Evolutionary conservation across 495 filamentous ascomycete species (phyloP).

Genomic region (Penicillium tannophilum): DNA sequence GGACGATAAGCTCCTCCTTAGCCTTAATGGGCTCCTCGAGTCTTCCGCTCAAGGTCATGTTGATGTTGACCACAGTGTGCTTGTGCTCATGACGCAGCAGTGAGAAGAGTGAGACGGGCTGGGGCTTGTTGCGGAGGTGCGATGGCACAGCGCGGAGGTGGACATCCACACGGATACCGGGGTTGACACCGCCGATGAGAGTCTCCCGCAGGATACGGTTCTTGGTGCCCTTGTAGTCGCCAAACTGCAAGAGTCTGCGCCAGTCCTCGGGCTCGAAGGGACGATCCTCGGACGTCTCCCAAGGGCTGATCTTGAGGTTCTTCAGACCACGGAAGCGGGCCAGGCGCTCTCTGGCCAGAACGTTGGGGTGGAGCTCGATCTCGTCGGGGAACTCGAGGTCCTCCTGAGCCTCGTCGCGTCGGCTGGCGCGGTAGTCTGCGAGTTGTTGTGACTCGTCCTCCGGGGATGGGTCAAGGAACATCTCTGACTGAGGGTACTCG

Average conservation of each 20-base stretch:
- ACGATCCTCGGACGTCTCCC: slow-evolving; percentile 85
- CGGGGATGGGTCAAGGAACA: slow-evolving; percentile 83
- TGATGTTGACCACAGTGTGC: slow-evolving; percentile 81
- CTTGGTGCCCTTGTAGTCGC: slow-evolving; percentile 79
- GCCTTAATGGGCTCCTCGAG: slow-evolving; percentile 74
- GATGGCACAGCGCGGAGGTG: slow-evolving; percentile 74
- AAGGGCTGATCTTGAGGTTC: slow-evolving; percentile 78
- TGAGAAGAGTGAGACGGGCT: slow-evolving; percentile 73
- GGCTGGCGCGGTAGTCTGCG: slow-evolving; percentile 73
- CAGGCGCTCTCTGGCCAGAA: slow-evolving; percentile 81
- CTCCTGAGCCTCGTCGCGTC: slow-evolving; percentile 77
- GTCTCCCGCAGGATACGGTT: slow-evolving; percentile 76
- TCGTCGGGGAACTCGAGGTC: slow-evolving; percentile 97
- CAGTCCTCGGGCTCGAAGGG: slow-evolving; percentile 87
- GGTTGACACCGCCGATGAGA: slow-evolving; percentile 77
- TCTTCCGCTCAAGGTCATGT: slow-evolving; percentile 76
- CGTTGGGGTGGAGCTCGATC: slow-evolving; percentile 89
- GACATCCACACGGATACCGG: slow-evolving; percentile 79
- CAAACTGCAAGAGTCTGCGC: slow-evolving; percentile 77
- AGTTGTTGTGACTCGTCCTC: slow-evolving; percentile 83
- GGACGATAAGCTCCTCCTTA: slow-evolving; percentile 86
- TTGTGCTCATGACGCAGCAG: slow-evolving; percentile 95
- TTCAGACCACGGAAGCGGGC: slow-evolving; percentile 87
- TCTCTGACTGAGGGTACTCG: slow-evolving; percentile 87
- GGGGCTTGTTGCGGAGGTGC: slow-evolving; percentile 55